Evolutionary conservation across 495 filamentous ascomycete genomes (phyloP).

Genomic region (Neurospora sp.): DNA sequence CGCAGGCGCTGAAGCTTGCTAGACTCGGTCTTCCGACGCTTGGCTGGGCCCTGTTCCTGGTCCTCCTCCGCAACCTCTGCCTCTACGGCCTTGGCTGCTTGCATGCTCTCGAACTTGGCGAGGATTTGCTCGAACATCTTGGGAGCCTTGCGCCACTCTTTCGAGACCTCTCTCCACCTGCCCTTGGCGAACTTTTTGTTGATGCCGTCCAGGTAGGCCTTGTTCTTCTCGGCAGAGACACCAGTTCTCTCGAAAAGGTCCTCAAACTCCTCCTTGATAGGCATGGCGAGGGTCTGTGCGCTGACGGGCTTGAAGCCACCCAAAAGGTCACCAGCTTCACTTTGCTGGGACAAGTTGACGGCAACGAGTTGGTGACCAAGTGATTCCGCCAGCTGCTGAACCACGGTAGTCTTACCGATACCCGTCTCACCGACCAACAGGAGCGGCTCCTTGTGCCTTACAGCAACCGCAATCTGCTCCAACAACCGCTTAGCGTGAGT

Average conservation of each 20-base stretch:
- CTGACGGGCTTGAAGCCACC: slow-evolving; percentile 96
- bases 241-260: slow-evolving; percentile 71
- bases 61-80: slow-evolving; percentile 34
- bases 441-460: slow-evolving; percentile 76
- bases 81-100: slow-evolving; percentile 17
- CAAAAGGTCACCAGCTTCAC: slow-evolving; percentile 83
- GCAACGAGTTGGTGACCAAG: slow-evolving; percentile 76
- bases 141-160: slow-evolving; percentile 79
- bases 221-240: slow-evolving; percentile 78
- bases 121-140: slow-evolving; percentile 72
- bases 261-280: slow-evolving; percentile 88
- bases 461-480: slow-evolving; percentile 75
- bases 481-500: slow-evolving; percentile 58
- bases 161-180: slow-evolving; percentile 75
- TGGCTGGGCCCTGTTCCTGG: slow-evolving; percentile 45
- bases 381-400: slow-evolving; percentile 80
- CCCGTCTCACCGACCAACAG: slow-evolving; percentile 95
- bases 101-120: slow-evolving; percentile 31
- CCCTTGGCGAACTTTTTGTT: slow-evolving; percentile 67
- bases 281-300: slow-evolving; percentile 75
- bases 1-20: slow-evolving; percentile 44
- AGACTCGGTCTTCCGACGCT: slow-evolving; percentile 74
- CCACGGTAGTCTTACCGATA: slow-evolving; percentile 91
- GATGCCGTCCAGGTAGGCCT: slow-evolving; percentile 70
- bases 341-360: slow-evolving; percentile 95